Evolutionary conservation across 371 early-diverging fungal species (phyloP).

Genomic region (Blastocladiella emersonii): DNA sequence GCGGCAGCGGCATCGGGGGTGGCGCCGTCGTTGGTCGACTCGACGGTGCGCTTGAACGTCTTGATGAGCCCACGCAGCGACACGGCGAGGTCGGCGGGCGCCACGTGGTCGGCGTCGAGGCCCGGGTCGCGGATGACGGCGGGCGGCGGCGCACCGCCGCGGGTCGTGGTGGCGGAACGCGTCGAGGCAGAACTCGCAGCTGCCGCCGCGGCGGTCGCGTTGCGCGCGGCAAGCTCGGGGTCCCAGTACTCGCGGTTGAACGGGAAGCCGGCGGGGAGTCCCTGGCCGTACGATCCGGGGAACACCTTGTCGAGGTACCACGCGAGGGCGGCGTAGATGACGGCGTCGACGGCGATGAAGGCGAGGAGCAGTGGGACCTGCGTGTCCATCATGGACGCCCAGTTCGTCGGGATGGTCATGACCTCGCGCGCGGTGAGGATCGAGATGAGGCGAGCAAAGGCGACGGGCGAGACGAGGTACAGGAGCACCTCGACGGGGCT

Average conservation of each 20-base stretch:
- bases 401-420: conserved; percentile 15
- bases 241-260: conserved; percentile 23
- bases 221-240: neutral
- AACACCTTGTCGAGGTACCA: conserved; percentile 23
- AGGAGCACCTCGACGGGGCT: conserved; percentile 16
- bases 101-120: neutral
- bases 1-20: too few relatives aligned
- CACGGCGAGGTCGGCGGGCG: neutral
- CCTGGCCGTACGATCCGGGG: conserved; percentile 14
- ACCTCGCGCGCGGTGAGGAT: conserved; percentile 18
- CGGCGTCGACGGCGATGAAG: conserved; percentile 19
- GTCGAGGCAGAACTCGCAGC: too few relatives aligned
- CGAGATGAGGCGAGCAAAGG: conserved; percentile 19
- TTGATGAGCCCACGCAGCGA: neutral
- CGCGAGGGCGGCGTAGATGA: conserved; percentile 23
- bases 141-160: too few relatives aligned
- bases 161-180: too few relatives aligned
- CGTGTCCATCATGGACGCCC: conserved; percentile 7
- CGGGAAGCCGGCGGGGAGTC: conserved; percentile 19
- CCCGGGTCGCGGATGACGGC: neutral
- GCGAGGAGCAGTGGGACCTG: conserved; percentile 4
- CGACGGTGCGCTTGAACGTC: neutral
- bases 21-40: neutral
- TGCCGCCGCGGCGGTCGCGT: neutral
- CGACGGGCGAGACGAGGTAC: conserved; percentile 18